Evolutionary conservation across 495 filamentous ascomycete species (phyloP).

Genomic region (Xylaria intraflava): DNA sequence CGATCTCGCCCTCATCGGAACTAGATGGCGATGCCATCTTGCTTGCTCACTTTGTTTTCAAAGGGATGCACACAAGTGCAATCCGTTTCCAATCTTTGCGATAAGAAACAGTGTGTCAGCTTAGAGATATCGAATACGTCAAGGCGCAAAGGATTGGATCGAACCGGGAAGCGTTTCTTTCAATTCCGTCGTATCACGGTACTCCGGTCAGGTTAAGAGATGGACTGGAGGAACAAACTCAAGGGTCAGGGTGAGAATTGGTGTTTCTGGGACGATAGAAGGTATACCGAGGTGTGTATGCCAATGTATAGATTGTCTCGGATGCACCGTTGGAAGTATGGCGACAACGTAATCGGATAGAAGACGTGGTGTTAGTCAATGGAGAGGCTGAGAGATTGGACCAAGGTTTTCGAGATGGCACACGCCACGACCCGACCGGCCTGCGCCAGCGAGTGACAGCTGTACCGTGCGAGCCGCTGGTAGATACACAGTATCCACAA

Average conservation of each 20-base stretch:
- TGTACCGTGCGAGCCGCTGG: background rate
- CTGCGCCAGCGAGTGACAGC: too few species aligned
- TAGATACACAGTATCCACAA: background rate
- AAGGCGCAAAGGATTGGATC: constrained; percentile 38
- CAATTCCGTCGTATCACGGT: constrained; percentile 25
- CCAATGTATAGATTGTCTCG: background rate
- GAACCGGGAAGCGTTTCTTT: constrained; percentile 37
- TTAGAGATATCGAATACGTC: constrained; percentile 10
- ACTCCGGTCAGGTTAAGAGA: background rate
- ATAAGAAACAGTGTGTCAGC: constrained; percentile 25
- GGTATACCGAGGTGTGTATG: background rate
- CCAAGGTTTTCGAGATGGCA: background rate
- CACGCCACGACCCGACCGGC: background rate
- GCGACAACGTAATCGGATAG: background rate
- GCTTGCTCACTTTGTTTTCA: constrained; percentile 30
- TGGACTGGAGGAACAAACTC: background rate
- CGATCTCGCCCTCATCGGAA: constrained; percentile 81
- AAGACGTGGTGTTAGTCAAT: background rate
- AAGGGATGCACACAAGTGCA: constrained; percentile 20
- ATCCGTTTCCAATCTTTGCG: constrained; percentile 18
- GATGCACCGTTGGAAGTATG: background rate
- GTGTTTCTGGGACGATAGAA: background rate
- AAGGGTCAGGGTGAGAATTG: background rate
- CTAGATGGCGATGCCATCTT: constrained; percentile 47
- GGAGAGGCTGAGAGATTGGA: background rate